Conservation (phyloP, 192 early-diverging fungal genomes). For the Coemansia guatemalensis region DNA sequence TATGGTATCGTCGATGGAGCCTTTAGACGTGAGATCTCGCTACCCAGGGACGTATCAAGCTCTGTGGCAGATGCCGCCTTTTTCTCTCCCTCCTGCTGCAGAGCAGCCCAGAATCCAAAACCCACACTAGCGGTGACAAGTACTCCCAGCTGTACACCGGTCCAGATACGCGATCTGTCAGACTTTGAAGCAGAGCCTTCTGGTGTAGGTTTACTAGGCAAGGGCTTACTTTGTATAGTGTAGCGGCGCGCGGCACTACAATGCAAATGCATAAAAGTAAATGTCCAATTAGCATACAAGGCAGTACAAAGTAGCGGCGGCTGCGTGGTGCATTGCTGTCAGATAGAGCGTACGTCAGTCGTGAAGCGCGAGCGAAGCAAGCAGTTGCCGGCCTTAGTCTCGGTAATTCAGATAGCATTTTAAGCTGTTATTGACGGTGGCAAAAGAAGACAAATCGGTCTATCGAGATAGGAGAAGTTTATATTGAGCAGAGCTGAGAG, state of each 20-base stretch:
- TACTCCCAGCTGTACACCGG: not conserved
- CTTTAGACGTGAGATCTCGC: constrained; percentile 22
- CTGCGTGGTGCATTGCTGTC: constrained; percentile 1
- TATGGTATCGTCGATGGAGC: constrained; percentile 30
- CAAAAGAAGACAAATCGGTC: not conserved
- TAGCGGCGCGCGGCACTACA: constrained; percentile 6
- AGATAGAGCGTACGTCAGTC: not conserved
- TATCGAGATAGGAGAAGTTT: not conserved
- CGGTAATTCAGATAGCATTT: not conserved
- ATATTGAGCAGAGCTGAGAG: not conserved
- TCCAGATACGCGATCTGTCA: not conserved
- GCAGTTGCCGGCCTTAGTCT: not conserved
- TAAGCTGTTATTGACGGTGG: not conserved
- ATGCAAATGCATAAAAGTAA: not conserved
- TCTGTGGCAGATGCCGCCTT: not conserved
- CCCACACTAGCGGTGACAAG: not conserved
- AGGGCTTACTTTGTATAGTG: not conserved
- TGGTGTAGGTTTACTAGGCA: not conserved
- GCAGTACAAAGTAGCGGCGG: not conserved
- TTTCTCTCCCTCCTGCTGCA: not conserved
- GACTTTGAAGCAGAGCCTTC: not conserved
- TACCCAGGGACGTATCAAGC: constrained; percentile 9
- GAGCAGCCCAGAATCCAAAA: constrained; percentile 2
- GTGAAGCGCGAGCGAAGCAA: not conserved
- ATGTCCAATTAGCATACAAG: not conserved